Conservation (phyloP, 2,329 filamentous ascomycete species). For the Leptoxyphium fumago region DNA sequence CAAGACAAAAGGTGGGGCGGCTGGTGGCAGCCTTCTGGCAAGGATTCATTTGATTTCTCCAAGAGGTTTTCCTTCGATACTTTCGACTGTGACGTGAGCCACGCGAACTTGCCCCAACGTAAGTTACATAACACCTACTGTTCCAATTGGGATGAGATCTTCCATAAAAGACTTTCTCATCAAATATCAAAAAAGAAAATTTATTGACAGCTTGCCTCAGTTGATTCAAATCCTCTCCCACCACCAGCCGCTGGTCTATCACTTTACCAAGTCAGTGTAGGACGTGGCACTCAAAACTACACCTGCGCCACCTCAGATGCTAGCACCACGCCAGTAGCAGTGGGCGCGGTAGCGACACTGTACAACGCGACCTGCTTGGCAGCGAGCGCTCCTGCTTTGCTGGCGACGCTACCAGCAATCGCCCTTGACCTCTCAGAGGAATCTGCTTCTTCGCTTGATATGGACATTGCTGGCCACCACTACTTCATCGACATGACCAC, state of each 20-base stretch:
- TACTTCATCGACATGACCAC: constrained; percentile 60
- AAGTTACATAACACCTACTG: neutral
- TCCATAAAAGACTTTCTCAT: neutral
- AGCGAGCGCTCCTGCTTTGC: constrained; percentile 50
- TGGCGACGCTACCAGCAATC: constrained; percentile 49
- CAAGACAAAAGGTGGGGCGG: neutral
- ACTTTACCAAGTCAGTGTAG: constrained; percentile 67
- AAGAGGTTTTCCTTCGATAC: neutral
- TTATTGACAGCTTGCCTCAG: constrained; percentile 1
- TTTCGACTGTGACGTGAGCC: constrained; percentile 1
- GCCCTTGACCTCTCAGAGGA: constrained; percentile 46
- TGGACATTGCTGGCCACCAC: constrained; percentile 60
- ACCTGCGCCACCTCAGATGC: constrained; percentile 51
- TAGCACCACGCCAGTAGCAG: constrained; percentile 45
- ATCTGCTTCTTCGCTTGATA: constrained; percentile 37
- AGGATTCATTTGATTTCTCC: neutral
- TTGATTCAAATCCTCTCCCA: constrained; percentile 36
- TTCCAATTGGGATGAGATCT: neutral
- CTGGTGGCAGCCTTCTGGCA: neutral
- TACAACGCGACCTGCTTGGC: constrained; percentile 79
- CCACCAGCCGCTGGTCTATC: constrained; percentile 43
- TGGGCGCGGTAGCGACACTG: constrained; percentile 67
- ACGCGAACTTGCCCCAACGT: constrained; percentile 8
- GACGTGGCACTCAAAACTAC: constrained; percentile 88
- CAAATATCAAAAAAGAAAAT: no score